Base-by-base conservation (phyloP, 2,329 filamentous ascomycete genomes). In the Gaeumannomyces sp. region DNA sequence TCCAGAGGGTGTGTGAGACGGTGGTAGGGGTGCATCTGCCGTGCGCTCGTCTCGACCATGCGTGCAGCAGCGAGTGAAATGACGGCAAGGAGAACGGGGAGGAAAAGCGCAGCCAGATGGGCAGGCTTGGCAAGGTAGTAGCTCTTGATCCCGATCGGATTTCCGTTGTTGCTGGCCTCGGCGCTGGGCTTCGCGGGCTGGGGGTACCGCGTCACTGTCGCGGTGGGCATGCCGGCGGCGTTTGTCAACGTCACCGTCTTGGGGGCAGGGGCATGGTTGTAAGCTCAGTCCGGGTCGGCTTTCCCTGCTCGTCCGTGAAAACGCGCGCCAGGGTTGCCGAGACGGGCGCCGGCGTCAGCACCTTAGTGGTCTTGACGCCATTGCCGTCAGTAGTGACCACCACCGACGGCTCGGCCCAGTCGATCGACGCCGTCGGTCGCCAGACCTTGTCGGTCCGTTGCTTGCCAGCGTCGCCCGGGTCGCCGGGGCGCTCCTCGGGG, bases 341-440 rank as follows among this genome's bases (percentile, higher is more conserved):
- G 75, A 88, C 92, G 35, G 62, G 62, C 69, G 79, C 92, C 62
- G 86, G 85, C 10, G 88, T 87, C 1, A 78, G 85, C 0, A 91
- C 89, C 0, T 85, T 81, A 0, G 73, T 78, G 2, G 79, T 82
- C 0, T 89, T 80, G 0, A 84, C 89, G 0, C 81, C 89, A 50
- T 92, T 92, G 68, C 75, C 89, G 11, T 81, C 85, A 35, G 91
- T 92, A 83, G 87, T 92, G 82, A 78, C 92, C 56, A 91, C 45
- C 16, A 50, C 45, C 19, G 45, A n/a, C 16, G 45, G 45, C 45
- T 50, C 45, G 45, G 45, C 45, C 45, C 45, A 50, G 45, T 50
- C 22, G 19, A 50, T 50, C 45, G 45, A 50, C 45, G 45, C 45
- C 22, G 19, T n/a, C 45, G 45, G 45, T 7, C 45, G 45, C 16